These are phyloP conservation scores for Aspergillus thermomutatus DNA, from an alignment of 2,329 filamentous ascomycete genomes.

Conservation along the genomic window DNA sequence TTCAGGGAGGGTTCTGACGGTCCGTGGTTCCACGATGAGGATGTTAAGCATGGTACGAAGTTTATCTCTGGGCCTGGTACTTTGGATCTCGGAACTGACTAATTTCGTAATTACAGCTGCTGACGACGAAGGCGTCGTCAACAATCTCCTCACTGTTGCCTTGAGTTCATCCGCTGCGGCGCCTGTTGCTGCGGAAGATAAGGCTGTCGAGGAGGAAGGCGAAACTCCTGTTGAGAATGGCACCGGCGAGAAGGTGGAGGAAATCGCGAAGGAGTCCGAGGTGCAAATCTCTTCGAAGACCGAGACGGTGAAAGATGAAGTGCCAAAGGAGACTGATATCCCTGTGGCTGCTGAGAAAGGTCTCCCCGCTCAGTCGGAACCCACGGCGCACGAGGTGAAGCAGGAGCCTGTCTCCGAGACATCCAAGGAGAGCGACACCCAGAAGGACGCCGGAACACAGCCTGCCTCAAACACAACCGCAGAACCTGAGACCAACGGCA, in stretches of 20 bases:
- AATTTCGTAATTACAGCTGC: conserved; percentile 13
- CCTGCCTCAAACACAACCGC: conserved; percentile 3
- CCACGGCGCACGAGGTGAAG: conserved; percentile 7
- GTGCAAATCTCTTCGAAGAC: conserved; percentile 1
- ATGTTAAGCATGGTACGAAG: conserved; percentile 24
- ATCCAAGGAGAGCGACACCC: conserved; percentile 1
- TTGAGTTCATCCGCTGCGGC: conserved; percentile 1
- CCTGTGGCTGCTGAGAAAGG: conserved; percentile 4
- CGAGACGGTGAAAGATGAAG: conserved; percentile 2
- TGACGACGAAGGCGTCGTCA: conserved; percentile 22
- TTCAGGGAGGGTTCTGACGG: conserved; percentile 23
- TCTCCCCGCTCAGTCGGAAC: background rate
- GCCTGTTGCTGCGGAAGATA: background rate
- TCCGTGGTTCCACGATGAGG: conserved; percentile 25
- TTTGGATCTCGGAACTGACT: background rate
- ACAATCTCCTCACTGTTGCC: conserved; percentile 16
- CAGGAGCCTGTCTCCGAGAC: conserved; percentile 3
- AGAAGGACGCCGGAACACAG: conserved; percentile 5
- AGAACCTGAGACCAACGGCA: conserved; percentile 12
- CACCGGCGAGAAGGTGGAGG: conserved; percentile 11
- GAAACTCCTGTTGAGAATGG: conserved; percentile 3
- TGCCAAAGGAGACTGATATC: conserved; percentile 6
- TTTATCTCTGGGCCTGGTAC: background rate
- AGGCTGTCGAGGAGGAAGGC: background rate
- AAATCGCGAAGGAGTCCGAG: conserved; percentile 10